A percentile compares a stretch with the other conserved stretches of the same genome.
phyloP scores from a whole-genome alignment of 2,329 filamentous ascomycete species.

The Xylariomycetidae sp. region DNA sequence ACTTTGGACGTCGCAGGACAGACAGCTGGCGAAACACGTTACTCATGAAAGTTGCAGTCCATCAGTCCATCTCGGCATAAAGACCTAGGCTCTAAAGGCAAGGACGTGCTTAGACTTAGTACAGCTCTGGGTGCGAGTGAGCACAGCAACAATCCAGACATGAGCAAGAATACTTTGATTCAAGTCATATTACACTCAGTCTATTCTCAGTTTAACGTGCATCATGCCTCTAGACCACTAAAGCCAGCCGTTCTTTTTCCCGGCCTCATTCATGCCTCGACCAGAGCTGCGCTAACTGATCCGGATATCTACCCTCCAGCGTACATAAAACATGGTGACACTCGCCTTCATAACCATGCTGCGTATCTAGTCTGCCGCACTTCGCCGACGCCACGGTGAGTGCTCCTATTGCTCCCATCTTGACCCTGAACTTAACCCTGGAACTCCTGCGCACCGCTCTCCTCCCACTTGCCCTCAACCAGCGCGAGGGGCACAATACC shows the following conservation, averaged over 20 bases:
- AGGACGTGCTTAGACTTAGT: no score
- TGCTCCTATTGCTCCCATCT: background rate
- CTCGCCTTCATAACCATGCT: conserved; percentile 8
- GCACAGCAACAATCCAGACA: background rate
- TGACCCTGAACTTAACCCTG: conserved; percentile 36
- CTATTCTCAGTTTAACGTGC: conserved; percentile 19
- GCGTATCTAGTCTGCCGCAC: conserved; percentile 10
- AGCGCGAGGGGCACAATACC: conserved; percentile 95
- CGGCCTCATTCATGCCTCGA: conserved; percentile 8
- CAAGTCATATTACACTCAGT: conserved; percentile 13
- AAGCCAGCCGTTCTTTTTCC: conserved; percentile 13
- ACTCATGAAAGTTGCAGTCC: no score
- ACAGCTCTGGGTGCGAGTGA: no score
- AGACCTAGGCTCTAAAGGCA: no score
- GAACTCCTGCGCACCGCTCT: conserved; percentile 52
- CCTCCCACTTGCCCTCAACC: conserved; percentile 57
- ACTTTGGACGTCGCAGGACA: no score
- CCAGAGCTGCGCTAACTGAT: conserved; percentile 15
- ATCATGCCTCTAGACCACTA: conserved; percentile 16
- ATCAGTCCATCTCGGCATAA: no score
- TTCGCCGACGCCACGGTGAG: background rate
- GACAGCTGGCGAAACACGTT: no score
- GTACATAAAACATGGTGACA: conserved; percentile 14
- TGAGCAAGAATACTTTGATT: background rate
- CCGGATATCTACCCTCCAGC: conserved; percentile 19